phyloP scores from a whole-genome alignment of 331 rosid species.

The Stylosanthes scabra region DNA sequence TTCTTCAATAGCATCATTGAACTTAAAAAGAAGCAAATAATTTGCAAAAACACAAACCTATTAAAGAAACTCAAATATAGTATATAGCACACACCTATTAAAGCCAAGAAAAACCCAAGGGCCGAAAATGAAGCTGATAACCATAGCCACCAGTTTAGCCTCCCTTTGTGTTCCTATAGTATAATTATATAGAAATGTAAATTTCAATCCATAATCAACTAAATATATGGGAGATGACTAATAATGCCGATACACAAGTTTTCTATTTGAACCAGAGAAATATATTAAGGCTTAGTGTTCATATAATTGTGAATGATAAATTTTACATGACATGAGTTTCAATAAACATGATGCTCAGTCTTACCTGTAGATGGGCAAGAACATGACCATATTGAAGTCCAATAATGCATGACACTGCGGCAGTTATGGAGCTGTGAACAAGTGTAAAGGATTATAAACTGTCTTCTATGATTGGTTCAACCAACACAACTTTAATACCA shows the following conservation, averaged over 20 bases:
- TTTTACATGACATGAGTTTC: constrained; percentile 21
- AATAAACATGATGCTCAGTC: constrained; percentile 29
- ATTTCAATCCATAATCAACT: constrained; percentile 2
- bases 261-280: background rate
- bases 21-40: constrained; percentile 19
- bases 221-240: too few relatives aligned
- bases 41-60: constrained; percentile 30
- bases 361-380: constrained; percentile 81
- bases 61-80: constrained; percentile 6
- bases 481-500: background rate
- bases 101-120: constrained; percentile 62
- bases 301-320: constrained; percentile 19
- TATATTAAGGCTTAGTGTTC: constrained; percentile 7
- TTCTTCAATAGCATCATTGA: constrained; percentile 13
- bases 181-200: constrained; percentile 16
- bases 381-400: constrained; percentile 96
- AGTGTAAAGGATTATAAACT: constrained; percentile 32
- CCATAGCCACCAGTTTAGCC: constrained; percentile 63
- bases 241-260: constrained; percentile 9
- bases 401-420: constrained; percentile 88
- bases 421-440: constrained; percentile 80
- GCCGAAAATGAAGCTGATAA: constrained; percentile 58
- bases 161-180: constrained; percentile 81
- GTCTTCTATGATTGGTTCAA: constrained; percentile 5
- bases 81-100: constrained; percentile 55